Evolutionary conservation across 306 rosid species (phyloP).

Genomic region (Alnus glutinosa): DNA sequence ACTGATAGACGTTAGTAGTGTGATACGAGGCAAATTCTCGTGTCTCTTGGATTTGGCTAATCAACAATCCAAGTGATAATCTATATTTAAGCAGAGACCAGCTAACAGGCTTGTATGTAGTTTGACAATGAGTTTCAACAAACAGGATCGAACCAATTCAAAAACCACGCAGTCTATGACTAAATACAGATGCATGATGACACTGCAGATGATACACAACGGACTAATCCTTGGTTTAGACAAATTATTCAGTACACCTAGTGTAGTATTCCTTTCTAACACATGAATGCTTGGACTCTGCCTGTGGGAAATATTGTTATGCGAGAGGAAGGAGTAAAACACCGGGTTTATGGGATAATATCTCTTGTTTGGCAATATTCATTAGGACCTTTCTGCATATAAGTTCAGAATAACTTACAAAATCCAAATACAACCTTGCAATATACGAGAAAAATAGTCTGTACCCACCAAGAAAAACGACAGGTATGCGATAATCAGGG

Average conservation of each 20-base stretch:
- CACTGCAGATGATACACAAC: neutral
- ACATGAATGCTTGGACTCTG: neutral
- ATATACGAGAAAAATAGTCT: conserved; percentile 24
- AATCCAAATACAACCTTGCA: conserved; percentile 22
- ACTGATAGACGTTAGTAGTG: neutral
- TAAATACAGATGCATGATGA: neutral
- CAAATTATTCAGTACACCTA: neutral
- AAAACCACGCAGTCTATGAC: neutral
- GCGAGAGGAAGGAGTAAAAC: neutral
- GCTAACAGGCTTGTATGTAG: neutral
- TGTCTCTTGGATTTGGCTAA: conserved; percentile 17
- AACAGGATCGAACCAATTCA: neutral
- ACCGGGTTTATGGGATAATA: neutral
- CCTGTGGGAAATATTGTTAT: neutral
- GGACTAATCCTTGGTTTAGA: neutral
- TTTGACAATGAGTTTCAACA: conserved; percentile 1
- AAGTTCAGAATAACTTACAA: neutral
- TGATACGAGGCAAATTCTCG: neutral
- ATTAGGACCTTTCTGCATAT: neutral
- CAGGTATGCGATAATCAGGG: conserved; percentile 88
- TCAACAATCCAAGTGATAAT: conserved; percentile 1
- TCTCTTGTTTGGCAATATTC: neutral
- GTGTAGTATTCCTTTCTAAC: neutral
- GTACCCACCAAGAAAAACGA: conserved; percentile 78
- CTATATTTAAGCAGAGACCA: neutral